These are phyloP conservation scores for Podospora appendiculata DNA, from an alignment of 495 filamentous ascomycete species.

Conservation along the genomic window DNA sequence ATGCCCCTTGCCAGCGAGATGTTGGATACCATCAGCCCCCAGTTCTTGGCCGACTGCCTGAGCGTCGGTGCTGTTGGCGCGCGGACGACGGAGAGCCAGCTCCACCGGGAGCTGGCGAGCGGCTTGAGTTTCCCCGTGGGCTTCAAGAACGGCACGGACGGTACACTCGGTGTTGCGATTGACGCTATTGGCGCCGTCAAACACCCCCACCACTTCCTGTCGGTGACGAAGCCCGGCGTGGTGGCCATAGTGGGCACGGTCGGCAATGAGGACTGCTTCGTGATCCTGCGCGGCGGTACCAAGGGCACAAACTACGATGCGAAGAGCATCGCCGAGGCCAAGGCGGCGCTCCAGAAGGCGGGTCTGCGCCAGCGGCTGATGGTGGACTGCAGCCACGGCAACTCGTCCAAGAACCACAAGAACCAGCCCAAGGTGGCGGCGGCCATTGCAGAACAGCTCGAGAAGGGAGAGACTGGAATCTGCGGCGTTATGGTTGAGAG, in stretches of 20 bases:
- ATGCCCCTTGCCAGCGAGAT: constrained; percentile 99
- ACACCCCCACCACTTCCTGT: constrained; percentile 95
- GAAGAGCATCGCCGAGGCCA: constrained; percentile 55
- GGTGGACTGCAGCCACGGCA: constrained; percentile 98
- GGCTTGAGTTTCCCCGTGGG: constrained; percentile 95
- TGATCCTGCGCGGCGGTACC: constrained; percentile 90
- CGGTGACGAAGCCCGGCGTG: constrained; percentile 94
- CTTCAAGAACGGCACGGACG: constrained; percentile 99
- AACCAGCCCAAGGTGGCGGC: constrained; percentile 96
- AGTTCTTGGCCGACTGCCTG: constrained; percentile 92
- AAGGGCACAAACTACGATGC: constrained; percentile 91
- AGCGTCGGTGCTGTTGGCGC: constrained; percentile 92
- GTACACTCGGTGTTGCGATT: constrained; percentile 79
- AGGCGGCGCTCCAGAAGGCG: constrained; percentile 22
- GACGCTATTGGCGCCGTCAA: constrained; percentile 93
- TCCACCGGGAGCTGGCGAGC: constrained; percentile 91
- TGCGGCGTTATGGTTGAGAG: constrained; percentile 99
- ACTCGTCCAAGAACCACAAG: constrained; percentile 91
- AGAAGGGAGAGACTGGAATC: constrained; percentile 74
- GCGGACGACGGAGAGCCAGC: constrained; percentile 88
- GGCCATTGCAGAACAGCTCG: constrained; percentile 74
- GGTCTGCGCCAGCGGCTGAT: constrained; percentile 63
- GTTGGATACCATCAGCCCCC: constrained; percentile 97
- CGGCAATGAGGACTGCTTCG: constrained; percentile 97
- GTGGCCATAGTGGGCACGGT: constrained; percentile 93